phyloP scores from a whole-genome alignment of 139 green algal genomes.

The Chlamydomonas schloesseri region DNA sequence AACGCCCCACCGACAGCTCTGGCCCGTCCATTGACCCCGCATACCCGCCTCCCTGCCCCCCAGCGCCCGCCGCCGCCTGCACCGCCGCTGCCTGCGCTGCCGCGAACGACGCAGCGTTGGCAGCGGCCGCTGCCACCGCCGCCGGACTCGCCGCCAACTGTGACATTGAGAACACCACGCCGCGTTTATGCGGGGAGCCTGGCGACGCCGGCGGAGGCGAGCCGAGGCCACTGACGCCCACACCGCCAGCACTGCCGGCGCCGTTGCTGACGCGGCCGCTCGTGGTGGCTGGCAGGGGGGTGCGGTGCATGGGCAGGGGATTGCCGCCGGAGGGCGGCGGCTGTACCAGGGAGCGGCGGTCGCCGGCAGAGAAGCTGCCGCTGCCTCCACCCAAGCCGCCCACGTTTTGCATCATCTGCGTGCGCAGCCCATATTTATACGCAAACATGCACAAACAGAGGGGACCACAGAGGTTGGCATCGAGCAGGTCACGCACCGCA shows the following conservation, averaged over 20 bases:
- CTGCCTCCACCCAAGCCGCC: too few species aligned
- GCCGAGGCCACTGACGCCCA: too few species aligned
- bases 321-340: neutral
- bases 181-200: neutral
- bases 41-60: neutral
- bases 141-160: neutral
- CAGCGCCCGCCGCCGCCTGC: neutral
- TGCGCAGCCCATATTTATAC: too few species aligned
- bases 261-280: neutral
- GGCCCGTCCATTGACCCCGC: too few species aligned
- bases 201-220: neutral
- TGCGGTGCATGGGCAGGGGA: neutral
- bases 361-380: constrained; percentile 2
- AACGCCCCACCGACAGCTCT: too few species aligned
- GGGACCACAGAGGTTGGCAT: too few species aligned
- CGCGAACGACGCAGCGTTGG: neutral
- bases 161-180: neutral
- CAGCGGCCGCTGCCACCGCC: neutral
- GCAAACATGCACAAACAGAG: too few species aligned
- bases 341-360: neutral
- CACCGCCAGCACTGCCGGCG: neutral
- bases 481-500: too few species aligned
- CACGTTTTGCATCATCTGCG: constrained; percentile 6
- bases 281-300: neutral
- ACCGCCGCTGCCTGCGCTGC: neutral